Evolutionary conservation across 108 stramenopile species (phyloP), one percentile per base, ranked within the genome.

Genomic region (Ochromonas danica): DNA sequence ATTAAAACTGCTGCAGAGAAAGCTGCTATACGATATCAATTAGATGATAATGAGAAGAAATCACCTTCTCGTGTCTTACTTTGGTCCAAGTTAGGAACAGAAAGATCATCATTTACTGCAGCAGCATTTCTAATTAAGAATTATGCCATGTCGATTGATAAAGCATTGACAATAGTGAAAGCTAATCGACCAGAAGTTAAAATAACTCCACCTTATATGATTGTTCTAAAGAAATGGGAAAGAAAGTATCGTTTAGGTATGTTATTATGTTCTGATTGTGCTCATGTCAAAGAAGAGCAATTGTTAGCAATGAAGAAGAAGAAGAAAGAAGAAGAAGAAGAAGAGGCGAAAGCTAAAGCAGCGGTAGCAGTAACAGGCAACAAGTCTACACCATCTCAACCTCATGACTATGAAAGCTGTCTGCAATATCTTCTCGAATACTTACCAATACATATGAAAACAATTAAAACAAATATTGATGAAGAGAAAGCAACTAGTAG

Each of bases 211-310:
- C 35, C 63, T 28, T 67, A 31, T 36, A 22, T 31, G 17, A 31
- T 28, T 3, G 30, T 67, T 3, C 25, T 67, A 25, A 36, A 67
- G 6, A 33, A 35, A 67, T 67, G 63, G 63, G 10, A 36, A 6
- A 28, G 25, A 36, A 67, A 33, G 31, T 67, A 67, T 36, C 6
- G 14, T 28, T 22, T 67, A 36, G 63, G 63, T 22, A 33, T 67
- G 31, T 67, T 67, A 25, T 33, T 67, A 36, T 67, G 63, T 67
- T 6, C 25, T 67, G 63, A 67, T 67, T 67, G 63, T 36, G 25
- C 3, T 6, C 31, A 14, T 28, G n/a, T n/a, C n/a, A n/a, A n/a
- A n/a, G n/a, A n/a, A n/a, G n/a, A n/a, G n/a, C n/a, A n/a, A n/a
- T n/a, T n/a, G n/a, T n/a, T n/a, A n/a, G n/a, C n/a, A n/a, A n/a